Evolutionary conservation across 371 early-diverging fungal species (phyloP).

Genomic region (Mucor sp.): DNA sequence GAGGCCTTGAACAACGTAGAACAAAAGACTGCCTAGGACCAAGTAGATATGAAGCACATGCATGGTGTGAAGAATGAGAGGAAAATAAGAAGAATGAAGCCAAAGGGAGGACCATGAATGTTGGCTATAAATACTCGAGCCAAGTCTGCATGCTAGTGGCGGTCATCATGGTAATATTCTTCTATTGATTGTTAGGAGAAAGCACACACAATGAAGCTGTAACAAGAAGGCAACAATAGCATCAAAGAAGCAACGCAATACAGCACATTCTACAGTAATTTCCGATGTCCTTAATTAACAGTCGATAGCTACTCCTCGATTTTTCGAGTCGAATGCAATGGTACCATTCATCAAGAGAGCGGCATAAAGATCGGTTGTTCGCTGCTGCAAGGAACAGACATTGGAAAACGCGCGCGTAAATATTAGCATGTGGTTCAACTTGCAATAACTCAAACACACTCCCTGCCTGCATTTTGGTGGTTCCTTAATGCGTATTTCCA

Average conservation of each 20-base stretch:
- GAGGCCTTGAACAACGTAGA: not conserved
- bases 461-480: not conserved
- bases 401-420: not conserved
- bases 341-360: not conserved
- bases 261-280: not conserved
- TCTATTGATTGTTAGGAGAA: not conserved
- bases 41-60: not conserved
- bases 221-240: not conserved
- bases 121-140: not conserved
- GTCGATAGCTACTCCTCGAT: not conserved
- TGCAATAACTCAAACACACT: not conserved
- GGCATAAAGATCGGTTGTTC: not conserved
- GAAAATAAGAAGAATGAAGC: not conserved
- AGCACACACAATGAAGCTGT: not conserved
- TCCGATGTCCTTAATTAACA: not conserved
- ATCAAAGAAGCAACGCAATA: too few relatives aligned
- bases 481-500: too few relatives aligned
- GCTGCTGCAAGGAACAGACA: not conserved
- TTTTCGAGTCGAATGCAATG: not conserved
- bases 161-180: not conserved
- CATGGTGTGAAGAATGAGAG: not conserved
- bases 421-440: not conserved
- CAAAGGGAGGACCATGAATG: not conserved
- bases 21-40: not conserved
- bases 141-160: not conserved